Conservation (phyloP, 2,329 filamentous ascomycete species). For the Cercospora sp. region DNA sequence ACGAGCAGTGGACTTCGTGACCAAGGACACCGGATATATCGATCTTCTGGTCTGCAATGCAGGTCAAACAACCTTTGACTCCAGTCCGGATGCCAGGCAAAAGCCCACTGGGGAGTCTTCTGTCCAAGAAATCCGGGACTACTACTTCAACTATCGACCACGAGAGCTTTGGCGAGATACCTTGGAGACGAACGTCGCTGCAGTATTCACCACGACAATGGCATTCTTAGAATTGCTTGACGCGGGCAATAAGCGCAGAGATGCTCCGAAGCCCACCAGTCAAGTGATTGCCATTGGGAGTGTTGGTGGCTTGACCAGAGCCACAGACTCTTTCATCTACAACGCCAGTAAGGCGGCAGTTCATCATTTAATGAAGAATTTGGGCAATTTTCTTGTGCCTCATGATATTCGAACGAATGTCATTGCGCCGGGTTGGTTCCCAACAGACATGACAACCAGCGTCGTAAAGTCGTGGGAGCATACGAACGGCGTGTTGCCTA, state of each 20-base stretch:
- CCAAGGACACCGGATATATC: slow-evolving; percentile 48
- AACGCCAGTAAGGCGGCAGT: slow-evolving; percentile 49
- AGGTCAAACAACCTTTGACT: slow-evolving; percentile 41
- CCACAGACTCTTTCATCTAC: slow-evolving; percentile 39
- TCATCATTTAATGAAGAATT: slow-evolving; percentile 49
- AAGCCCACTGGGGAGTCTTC: slow-evolving; percentile 38
- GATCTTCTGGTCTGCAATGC: slow-evolving; percentile 57
- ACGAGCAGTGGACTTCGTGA: slow-evolving; percentile 46
- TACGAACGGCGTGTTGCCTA: slow-evolving; percentile 36
- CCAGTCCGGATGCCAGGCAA: slow-evolving; percentile 43
- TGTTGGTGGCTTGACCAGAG: slow-evolving; percentile 43
- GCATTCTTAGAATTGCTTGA: slow-evolving; percentile 50
- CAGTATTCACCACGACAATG: slow-evolving; percentile 48
- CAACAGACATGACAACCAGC: slow-evolving; percentile 49
- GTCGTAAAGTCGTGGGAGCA: slow-evolving; percentile 41
- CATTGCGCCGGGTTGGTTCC: slow-evolving; percentile 48
- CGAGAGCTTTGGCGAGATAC: slow-evolving; percentile 46
- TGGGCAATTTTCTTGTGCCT: slow-evolving; percentile 45
- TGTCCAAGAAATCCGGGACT: slow-evolving; percentile 35
- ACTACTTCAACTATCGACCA: slow-evolving; percentile 49
- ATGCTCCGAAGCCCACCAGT: slow-evolving; percentile 44
- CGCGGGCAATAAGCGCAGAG: slow-evolving; percentile 46
- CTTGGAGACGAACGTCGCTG: slow-evolving; percentile 49
- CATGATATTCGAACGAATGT: slow-evolving; percentile 52
- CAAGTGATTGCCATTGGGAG: slow-evolving; percentile 51